Evolutionary conservation across 345 rosid genomes (phyloP), one percentile per base, ranked within the genome.

Genomic region (Salix arbutifolia): DNA sequence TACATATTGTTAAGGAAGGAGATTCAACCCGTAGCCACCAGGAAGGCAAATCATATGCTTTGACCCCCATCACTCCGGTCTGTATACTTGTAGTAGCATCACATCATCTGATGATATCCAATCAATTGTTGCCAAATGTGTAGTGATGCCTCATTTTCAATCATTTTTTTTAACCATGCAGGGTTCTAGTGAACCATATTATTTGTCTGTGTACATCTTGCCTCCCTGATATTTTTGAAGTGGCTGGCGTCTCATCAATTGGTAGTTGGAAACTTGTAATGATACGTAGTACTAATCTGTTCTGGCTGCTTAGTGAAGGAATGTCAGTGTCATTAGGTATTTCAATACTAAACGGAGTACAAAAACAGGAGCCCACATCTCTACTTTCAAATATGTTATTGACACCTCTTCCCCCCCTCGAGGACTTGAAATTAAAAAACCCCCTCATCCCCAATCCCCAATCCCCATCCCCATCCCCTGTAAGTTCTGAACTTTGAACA

Each of bases 191-290:
- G 44, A 52, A 46, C 33, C 33, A 12, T 19, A 33, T 26, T 61
- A 25, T 62, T 64, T 60, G 21, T 4, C 46, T 58, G 64, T 61
- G 28, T 14, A 70, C 68, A 60, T 67, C 25, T 50, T 76, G 84
- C 82, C 80, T 68, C 48, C 65, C 81, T 72, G 50, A 65, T 72
- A 73, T 44, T 78, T 80, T 80, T 56, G 46, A 75, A 78, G 67
- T 78, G 84, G 86, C 74, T 72, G 86, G 82, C 84, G 72, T 76
- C 66, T 5, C 25, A 70, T 70, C n/a, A 60, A n/a, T 56, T 72
- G 65, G 67, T 65, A 69, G 11, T 21, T 30, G 58, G 8, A 52
- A 52, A 2, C 58, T 52, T 52, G n/a, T 52, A 17, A 52, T 52
- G 58, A 52, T 52, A 6, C 58, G 9, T 52, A 0, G 9, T 52